Conservation (phyloP, 345 rosid species). For the Eucalyptus cloeziana region DNA sequence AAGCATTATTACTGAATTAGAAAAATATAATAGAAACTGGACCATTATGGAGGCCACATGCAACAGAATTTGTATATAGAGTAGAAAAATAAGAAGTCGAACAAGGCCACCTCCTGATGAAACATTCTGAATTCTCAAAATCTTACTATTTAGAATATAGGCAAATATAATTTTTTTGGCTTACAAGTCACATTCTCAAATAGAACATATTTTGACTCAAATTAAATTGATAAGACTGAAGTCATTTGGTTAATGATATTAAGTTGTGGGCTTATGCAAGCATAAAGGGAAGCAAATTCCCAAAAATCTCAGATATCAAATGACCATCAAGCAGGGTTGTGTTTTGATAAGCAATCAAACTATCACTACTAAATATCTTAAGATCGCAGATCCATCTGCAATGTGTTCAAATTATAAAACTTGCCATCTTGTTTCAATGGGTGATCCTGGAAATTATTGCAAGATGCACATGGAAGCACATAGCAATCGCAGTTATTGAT, state of each 20-base stretch:
- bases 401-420: not conserved
- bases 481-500: not conserved
- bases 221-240: not conserved
- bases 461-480: not conserved
- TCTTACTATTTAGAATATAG: not conserved
- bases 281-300: not conserved
- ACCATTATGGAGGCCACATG: not conserved
- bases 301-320: not conserved
- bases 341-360: not conserved
- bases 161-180: not conserved
- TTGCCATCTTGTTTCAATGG: not conserved
- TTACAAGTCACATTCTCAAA: not conserved
- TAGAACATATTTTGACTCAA: not conserved
- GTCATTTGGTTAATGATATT: not conserved
- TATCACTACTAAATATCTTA: not conserved
- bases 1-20: not conserved
- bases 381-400: not conserved
- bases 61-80: not conserved
- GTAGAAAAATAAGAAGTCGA: not conserved
- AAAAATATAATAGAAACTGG: not conserved
- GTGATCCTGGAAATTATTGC: not conserved
- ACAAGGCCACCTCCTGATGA: not conserved
- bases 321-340: not conserved
- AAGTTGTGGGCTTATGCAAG: not conserved
- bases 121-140: not conserved